Evolutionary conservation across 345 rosid species (phyloP).

Genomic region (Corchorus capsularis): DNA sequence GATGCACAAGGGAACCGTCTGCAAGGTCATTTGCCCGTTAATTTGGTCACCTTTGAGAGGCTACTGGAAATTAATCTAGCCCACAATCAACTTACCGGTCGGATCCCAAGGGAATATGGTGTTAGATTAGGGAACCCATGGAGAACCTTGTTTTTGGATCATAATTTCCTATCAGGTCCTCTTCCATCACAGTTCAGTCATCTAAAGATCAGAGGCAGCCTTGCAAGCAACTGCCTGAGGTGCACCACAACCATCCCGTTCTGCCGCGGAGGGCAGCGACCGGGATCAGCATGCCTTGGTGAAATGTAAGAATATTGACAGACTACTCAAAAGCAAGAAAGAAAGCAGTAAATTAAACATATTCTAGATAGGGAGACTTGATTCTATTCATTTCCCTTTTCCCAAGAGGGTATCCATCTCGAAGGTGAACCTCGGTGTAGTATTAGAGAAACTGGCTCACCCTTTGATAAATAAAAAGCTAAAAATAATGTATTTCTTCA

Average conservation of each 20-base stretch:
- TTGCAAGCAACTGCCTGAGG: constrained; percentile 52
- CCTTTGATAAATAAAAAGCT: too few species aligned
- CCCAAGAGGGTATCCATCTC: too few species aligned
- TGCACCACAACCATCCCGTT: constrained; percentile 36
- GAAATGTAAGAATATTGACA: not conserved
- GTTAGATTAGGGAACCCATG: constrained; percentile 42
- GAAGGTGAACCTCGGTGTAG: too few species aligned
- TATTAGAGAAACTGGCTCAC: too few species aligned
- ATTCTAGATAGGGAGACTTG: too few species aligned
- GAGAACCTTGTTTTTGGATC: constrained; percentile 35
- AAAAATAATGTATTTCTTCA: too few species aligned
- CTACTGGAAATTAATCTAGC: constrained; percentile 45
- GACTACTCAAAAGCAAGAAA: not conserved
- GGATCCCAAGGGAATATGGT: constrained; percentile 45
- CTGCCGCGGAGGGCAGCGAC: constrained; percentile 53
- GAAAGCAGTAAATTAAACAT: not conserved
- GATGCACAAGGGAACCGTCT: constrained; percentile 51
- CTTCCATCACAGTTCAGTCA: constrained; percentile 43
- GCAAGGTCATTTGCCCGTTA: constrained; percentile 47
- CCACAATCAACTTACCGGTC: constrained; percentile 42
- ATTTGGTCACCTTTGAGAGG: constrained; percentile 40
- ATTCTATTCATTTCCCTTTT: too few species aligned
- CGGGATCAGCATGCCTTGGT: constrained; percentile 43
- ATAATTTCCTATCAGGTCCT: constrained; percentile 45
- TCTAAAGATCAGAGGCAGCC: constrained; percentile 43